These are phyloP conservation scores for Vinca major DNA, from an alignment of 305 asterid genomes.

Conservation along the genomic window DNA sequence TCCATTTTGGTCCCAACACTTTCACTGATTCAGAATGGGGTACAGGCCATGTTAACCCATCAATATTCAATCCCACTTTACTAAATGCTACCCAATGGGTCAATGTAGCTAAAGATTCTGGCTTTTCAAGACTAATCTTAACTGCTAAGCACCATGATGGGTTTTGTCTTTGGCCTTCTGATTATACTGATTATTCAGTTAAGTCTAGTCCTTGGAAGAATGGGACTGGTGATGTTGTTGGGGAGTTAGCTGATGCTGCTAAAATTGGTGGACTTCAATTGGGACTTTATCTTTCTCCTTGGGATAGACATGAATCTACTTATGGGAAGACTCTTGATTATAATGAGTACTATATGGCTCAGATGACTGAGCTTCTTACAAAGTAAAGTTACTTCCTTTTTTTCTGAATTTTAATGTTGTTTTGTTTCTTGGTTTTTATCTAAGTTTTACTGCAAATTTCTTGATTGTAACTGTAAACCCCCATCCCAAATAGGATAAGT, in stretches of 20 bases:
- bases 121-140: slow-evolving; percentile 54
- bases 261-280: slow-evolving; percentile 44
- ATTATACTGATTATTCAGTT: slow-evolving; percentile 76
- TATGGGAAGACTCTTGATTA: slow-evolving; percentile 69
- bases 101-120: slow-evolving; percentile 52
- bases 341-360: slow-evolving; percentile 78
- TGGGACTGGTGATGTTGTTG: slow-evolving; percentile 73
- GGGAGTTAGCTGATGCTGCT: slow-evolving; percentile 63
- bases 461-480: too few relatives aligned
- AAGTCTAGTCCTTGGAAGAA: slow-evolving; percentile 72
- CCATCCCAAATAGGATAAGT: too few relatives aligned
- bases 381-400: slow-evolving; percentile 32
- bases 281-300: slow-evolving; percentile 91
- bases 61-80: slow-evolving; percentile 52
- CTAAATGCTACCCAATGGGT: slow-evolving; percentile 88
- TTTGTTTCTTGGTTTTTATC: neutral
- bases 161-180: slow-evolving; percentile 87
- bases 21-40: slow-evolving; percentile 86
- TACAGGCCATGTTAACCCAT: slow-evolving; percentile 68
- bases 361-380: slow-evolving; percentile 84
- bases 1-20: slow-evolving; percentile 87
- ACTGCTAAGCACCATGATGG: slow-evolving; percentile 95
- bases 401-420: neutral
- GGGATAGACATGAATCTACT: slow-evolving; percentile 82
- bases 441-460: neutral